Evolutionary conservation across 345 rosid species (phyloP).

Genomic region (Eucalyptus regnans): DNA sequence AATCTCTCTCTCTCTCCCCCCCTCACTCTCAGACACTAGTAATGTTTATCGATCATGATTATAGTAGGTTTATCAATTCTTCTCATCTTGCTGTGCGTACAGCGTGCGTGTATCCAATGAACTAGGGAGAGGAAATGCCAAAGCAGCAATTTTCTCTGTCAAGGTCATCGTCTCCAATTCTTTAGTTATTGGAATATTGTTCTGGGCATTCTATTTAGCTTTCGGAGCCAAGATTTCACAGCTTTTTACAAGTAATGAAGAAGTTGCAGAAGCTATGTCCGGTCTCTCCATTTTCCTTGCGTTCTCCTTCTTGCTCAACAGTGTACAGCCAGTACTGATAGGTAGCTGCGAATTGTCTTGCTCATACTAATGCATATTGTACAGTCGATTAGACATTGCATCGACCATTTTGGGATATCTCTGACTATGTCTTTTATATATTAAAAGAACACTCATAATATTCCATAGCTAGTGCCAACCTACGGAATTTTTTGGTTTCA

Average conservation of each 20-base stretch:
- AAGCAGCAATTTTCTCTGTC: slow-evolving; percentile 42
- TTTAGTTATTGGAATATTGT: slow-evolving; percentile 22
- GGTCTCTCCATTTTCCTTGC: slow-evolving; percentile 46
- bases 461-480: background rate
- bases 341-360: slow-evolving; percentile 3
- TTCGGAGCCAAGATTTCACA: slow-evolving; percentile 29
- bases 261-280: slow-evolving; percentile 29
- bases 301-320: slow-evolving; percentile 49
- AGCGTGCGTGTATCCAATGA: slow-evolving; percentile 72
- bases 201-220: slow-evolving; percentile 22
- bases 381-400: background rate
- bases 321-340: slow-evolving; percentile 44
- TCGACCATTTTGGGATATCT: background rate
- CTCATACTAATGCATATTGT: background rate
- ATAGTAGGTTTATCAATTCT: too few species aligned
- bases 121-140: slow-evolving; percentile 51
- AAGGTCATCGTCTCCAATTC: slow-evolving; percentile 28
- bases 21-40: background rate
- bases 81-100: background rate
- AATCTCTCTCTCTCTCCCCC: background rate
- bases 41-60: background rate
- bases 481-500: background rate
- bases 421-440: background rate
- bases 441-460: background rate
- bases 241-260: slow-evolving; percentile 21